These are phyloP conservation scores for Colletotrichum sidae DNA, from an alignment of 2,329 filamentous ascomycete species.

Conservation along the genomic window DNA sequence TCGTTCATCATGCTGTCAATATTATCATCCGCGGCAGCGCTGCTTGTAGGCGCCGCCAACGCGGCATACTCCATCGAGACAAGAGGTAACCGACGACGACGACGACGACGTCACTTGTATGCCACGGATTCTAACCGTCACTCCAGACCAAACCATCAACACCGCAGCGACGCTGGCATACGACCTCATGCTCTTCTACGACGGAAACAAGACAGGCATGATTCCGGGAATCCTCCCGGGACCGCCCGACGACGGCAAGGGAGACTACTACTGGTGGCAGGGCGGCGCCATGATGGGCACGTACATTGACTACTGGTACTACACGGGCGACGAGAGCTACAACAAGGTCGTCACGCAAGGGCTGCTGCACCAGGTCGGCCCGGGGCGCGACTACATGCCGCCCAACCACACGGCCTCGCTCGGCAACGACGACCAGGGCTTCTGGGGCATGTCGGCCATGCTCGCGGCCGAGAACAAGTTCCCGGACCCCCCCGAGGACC, in stretches of 20 bases:
- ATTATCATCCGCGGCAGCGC: constrained; percentile 16
- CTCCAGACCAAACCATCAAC: constrained; percentile 51
- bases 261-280: constrained; percentile 76
- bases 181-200: constrained; percentile 60
- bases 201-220: constrained; percentile 57
- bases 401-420: constrained; percentile 62
- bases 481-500: constrained; percentile 61
- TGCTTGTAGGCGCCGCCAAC: constrained; percentile 12
- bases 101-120: neutral
- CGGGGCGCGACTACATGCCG: constrained; percentile 67
- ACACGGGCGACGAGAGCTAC: constrained; percentile 69
- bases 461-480: constrained; percentile 69
- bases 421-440: constrained; percentile 75
- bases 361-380: constrained; percentile 65
- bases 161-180: constrained; percentile 54
- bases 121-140: neutral
- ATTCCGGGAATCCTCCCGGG: constrained; percentile 61
- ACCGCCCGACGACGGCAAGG: constrained; percentile 49
- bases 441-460: constrained; percentile 76
- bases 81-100: constrained; percentile 13
- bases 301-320: constrained; percentile 73
- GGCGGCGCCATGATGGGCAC: constrained; percentile 71
- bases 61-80: constrained; percentile 33
- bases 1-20: constrained; percentile 19
- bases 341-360: constrained; percentile 64